These are phyloP conservation scores for Berberis thunbergii DNA, from an alignment of 164 flowering plant genomes.

Conservation along the genomic window DNA sequence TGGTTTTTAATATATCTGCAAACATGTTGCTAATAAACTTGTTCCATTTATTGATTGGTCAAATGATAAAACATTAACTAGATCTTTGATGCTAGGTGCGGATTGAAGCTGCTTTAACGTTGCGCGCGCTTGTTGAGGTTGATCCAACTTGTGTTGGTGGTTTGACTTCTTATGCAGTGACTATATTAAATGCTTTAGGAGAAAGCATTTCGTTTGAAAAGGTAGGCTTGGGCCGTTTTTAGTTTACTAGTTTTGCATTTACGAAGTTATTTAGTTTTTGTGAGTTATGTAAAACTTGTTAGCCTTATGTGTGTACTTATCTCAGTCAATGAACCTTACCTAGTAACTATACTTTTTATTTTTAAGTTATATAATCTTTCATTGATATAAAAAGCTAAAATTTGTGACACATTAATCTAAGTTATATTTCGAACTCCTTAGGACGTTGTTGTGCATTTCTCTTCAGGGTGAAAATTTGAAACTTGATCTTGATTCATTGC, in stretches of 20 bases:
- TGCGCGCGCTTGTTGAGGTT: slow-evolving; percentile 83
- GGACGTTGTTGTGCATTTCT: slow-evolving; percentile 2
- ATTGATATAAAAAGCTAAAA: background rate
- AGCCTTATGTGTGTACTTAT: background rate
- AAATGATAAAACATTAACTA: background rate
- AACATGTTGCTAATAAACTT: background rate
- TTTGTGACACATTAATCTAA: background rate
- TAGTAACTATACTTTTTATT: background rate
- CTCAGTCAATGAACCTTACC: too few species aligned
- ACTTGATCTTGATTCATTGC: slow-evolving; percentile 67
- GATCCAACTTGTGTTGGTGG: slow-evolving; percentile 97
- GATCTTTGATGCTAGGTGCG: slow-evolving; percentile 52
- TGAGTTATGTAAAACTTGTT: background rate
- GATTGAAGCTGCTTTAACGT: slow-evolving; percentile 82
- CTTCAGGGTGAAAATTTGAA: background rate
- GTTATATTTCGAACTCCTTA: background rate
- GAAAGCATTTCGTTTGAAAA: slow-evolving; percentile 76
- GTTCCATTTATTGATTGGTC: background rate
- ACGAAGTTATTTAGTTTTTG: too few species aligned
- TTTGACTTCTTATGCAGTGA: slow-evolving; percentile 77
- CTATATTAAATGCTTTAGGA: slow-evolving; percentile 73
- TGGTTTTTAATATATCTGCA: background rate
- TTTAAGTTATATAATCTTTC: background rate
- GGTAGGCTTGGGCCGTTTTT: slow-evolving; percentile 30
- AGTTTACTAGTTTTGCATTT: too few species aligned